Conservation (phyloP, 2,329 filamentous ascomycete species). For the Coniochaeta sp. region DNA sequence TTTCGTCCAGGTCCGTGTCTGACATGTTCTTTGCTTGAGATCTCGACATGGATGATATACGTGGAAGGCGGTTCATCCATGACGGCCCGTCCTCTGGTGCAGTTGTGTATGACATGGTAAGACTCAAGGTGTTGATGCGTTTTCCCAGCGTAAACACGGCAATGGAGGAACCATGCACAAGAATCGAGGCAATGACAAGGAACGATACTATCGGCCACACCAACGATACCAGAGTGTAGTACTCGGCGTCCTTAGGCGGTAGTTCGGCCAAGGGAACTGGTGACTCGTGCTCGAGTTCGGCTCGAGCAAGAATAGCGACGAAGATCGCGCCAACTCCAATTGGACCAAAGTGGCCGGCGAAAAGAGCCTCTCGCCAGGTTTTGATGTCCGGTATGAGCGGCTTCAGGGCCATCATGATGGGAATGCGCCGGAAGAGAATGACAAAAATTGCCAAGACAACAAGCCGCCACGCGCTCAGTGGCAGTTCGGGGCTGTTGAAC, state of each 20-base stretch:
- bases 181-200: constrained; percentile 85
- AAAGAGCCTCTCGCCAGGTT: constrained; percentile 94
- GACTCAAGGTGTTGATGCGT: constrained; percentile 90
- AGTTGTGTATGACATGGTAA: constrained; percentile 94
- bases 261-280: constrained; percentile 65
- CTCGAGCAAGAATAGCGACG: constrained; percentile 82
- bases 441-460: constrained; percentile 93
- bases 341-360: constrained; percentile 94
- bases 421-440: constrained; percentile 90
- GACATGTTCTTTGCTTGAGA: constrained; percentile 84
- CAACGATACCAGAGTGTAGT: constrained; percentile 67
- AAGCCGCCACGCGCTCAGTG: constrained; percentile 78
- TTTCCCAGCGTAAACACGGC: constrained; percentile 97
- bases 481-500: constrained; percentile 69
- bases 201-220: constrained; percentile 97
- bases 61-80: constrained; percentile 91
- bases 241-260: constrained; percentile 43
- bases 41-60: constrained; percentile 58
- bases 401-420: constrained; percentile 86
- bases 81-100: constrained; percentile 80
- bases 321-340: constrained; percentile 98
- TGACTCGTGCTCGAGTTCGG: constrained; percentile 72
- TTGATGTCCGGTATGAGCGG: constrained; percentile 94
- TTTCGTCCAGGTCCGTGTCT: constrained; percentile 61
- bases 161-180: constrained; percentile 96